These are phyloP conservation scores for Albugo candida DNA, from an alignment of 352 stramenopile genomes.

Conservation along the genomic window DNA sequence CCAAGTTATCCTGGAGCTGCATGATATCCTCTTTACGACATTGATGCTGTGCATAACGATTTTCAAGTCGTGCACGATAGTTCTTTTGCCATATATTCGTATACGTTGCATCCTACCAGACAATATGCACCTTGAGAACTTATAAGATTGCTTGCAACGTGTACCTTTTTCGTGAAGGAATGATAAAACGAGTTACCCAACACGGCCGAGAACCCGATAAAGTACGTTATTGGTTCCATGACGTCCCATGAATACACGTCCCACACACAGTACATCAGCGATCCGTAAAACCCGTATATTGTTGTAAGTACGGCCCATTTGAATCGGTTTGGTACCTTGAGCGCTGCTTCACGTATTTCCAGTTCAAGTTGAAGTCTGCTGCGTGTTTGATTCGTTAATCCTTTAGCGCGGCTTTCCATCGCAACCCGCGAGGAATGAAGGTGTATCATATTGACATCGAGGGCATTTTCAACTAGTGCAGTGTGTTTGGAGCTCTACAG, in stretches of 20 bases:
- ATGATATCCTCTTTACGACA: conserved; percentile 21
- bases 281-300: conserved; percentile 44
- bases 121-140: neutral
- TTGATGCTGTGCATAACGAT: conserved; percentile 32
- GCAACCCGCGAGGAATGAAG: no score
- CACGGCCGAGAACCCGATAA: conserved; percentile 75
- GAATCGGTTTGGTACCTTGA: conserved; percentile 35
- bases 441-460: no score
- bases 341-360: conserved; percentile 22
- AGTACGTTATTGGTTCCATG: conserved; percentile 82
- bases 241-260: conserved; percentile 79
- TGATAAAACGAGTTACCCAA: conserved; percentile 69
- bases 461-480: no score
- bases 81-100: conserved; percentile 70
- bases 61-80: conserved; percentile 21
- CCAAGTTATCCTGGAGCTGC: conserved; percentile 22
- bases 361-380: conserved; percentile 10
- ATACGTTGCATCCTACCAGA: conserved; percentile 39
- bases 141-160: neutral
- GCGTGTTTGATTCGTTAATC: no score
- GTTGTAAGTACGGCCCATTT: conserved; percentile 48
- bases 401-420: no score
- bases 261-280: conserved; percentile 66
- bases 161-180: conserved; percentile 45
- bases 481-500: no score